phyloP scores from a whole-genome alignment of 1,284 basidiomycete genomes.

The Rhodotorula sp. region DNA sequence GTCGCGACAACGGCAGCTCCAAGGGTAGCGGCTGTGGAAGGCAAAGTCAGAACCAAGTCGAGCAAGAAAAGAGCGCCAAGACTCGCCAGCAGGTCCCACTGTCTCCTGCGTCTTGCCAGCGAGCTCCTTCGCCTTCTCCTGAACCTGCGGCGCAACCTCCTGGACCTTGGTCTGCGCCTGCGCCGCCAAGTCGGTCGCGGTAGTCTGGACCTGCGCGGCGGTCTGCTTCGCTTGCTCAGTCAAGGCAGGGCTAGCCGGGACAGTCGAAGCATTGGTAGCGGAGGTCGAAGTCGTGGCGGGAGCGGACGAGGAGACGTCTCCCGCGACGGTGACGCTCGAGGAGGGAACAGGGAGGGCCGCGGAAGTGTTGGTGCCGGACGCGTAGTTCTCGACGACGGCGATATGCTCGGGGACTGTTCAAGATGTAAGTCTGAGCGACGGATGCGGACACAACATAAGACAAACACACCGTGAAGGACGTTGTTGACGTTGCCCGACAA shows the following conservation, averaged over 20 bases:
- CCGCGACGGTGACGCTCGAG: constrained; percentile 18
- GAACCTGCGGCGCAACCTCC: constrained; percentile 9
- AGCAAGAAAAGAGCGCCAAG: too few species aligned
- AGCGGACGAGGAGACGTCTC: constrained; percentile 12
- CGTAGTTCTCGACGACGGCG: neutral
- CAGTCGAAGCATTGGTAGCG: neutral
- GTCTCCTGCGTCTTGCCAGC: constrained; percentile 11
- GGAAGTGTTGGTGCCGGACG: neutral
- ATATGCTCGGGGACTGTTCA: constrained; percentile 13
- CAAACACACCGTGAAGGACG: constrained; percentile 36
- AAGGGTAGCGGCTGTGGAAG: constrained; percentile 1
- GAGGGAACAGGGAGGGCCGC: constrained; percentile 25
- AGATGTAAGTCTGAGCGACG: neutral
- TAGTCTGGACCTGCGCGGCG: constrained; percentile 22
- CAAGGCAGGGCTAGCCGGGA: neutral
- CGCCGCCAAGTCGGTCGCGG: neutral
- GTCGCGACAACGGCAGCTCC: constrained; percentile 7
- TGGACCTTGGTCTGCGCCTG: constrained; percentile 9
- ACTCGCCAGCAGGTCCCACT: constrained; percentile 15
- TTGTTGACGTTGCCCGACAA: constrained; percentile 44
- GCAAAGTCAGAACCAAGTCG: neutral
- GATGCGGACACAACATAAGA: neutral
- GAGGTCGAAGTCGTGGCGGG: constrained; percentile 6
- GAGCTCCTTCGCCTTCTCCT: neutral
- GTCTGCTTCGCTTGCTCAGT: neutral